Evolutionary conservation across 192 early-diverging fungal species (phyloP).

Genomic region (Umbelopsis ramanniana): DNA sequence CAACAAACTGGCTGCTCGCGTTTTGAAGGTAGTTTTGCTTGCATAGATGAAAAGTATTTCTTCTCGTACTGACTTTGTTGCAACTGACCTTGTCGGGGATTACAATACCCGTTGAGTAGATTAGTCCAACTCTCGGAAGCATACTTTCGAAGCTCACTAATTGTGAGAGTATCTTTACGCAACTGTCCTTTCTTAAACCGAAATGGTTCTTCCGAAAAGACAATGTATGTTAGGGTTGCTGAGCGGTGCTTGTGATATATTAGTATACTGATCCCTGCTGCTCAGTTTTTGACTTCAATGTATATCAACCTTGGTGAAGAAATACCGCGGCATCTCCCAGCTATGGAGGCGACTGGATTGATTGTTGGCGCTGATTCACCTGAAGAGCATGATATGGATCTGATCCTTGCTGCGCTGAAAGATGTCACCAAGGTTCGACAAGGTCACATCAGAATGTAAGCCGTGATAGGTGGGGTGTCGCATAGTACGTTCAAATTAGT

Average conservation of each 20-base stretch:
- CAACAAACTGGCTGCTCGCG: conserved; percentile 43
- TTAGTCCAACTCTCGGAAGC: conserved; percentile 29
- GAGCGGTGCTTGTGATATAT: neutral
- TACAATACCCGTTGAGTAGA: conserved; percentile 14
- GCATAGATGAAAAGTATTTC: too few relatives aligned
- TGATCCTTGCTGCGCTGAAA: conserved; percentile 16
- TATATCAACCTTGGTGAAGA: conserved; percentile 20
- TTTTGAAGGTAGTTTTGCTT: conserved; percentile 38
- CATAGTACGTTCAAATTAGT: too few relatives aligned
- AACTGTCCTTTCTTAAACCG: conserved; percentile 36
- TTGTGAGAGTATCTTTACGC: conserved; percentile 37
- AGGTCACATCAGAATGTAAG: conserved; percentile 35
- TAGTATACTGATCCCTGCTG: neutral
- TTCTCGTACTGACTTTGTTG: neutral
- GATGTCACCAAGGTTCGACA: conserved; percentile 30
- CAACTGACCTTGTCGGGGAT: conserved; percentile 10
- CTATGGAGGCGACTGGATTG: neutral
- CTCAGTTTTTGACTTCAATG: conserved; percentile 25
- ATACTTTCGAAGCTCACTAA: conserved; percentile 32
- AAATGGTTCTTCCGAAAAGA: conserved; percentile 43
- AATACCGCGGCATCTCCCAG: conserved; percentile 12
- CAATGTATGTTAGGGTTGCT: conserved; percentile 22
- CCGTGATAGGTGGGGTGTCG: too few relatives aligned
- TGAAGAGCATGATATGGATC: neutral
- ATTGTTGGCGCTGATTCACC: neutral